Base-by-base conservation (phyloP, 805 yeast genomes). In the Saccharomycopsis fermentans region DNA sequence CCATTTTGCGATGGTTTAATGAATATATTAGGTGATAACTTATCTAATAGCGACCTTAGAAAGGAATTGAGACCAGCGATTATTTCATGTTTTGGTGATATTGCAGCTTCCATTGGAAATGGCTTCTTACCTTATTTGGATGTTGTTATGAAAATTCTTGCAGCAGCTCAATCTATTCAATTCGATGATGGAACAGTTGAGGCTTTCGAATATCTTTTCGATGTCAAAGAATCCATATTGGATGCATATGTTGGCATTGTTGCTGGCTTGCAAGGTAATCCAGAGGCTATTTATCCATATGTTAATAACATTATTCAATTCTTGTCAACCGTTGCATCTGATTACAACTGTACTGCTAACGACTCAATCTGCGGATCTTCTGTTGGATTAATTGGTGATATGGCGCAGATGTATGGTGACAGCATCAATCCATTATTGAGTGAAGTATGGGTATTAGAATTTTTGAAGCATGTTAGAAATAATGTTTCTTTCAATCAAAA, bases 241-340 rank as follows among this genome's bases (percentile, higher is more conserved):
- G 98, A 94, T 71, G 90, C 97, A 40, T 94, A 90, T 69, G 96
- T 91, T 37, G 99, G 99, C 62, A 84, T 94, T 55, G 90, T 92
- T 59, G 90, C 95, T 55, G 97, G 98, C n/a, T 72, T 89, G 66
- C 83, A 81, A 61, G 85, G 80, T 57, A 72, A 76, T 19, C 90
- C 96, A 17, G 80, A 81, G 43, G 78, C 81, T 40, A 71, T 94
- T 52, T 77, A 70, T 63, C 86, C 84, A 51, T 88, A 80, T 70
- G 80, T 87, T 55, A 80, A 81, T 37, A 80, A 84, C 53, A 83
- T 92, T 52, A 84, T 90, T 72, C 80, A 76, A 59, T 86, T 91
- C 67, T 71, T 94, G 65, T 74, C 81, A 63, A 70, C 73, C 47
- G 76, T 89, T 52, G 78, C 83, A 60, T 73, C 71, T 39, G 92